Conservation (phyloP, 2,329 filamentous ascomycete genomes). For the Clarireedia hainanense region DNA sequence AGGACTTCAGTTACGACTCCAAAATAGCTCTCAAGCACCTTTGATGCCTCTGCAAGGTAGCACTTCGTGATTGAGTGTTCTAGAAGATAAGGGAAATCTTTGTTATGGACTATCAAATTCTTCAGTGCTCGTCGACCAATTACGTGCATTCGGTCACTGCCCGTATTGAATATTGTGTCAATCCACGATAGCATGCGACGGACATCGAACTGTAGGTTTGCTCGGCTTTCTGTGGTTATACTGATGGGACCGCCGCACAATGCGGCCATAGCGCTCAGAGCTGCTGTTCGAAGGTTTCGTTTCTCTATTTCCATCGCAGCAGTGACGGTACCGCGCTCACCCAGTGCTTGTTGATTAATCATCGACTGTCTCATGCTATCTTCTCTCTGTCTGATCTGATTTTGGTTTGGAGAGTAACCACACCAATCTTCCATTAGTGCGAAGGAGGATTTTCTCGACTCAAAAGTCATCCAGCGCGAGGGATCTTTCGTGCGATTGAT, state of each 20-base stretch:
- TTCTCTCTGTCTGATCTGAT: constrained; percentile 72
- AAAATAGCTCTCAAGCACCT: constrained; percentile 91
- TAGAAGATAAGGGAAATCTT: constrained; percentile 74
- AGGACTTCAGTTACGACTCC: constrained; percentile 84
- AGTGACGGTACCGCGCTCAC: constrained; percentile 69
- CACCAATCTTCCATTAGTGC: constrained; percentile 99
- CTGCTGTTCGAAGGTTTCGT: constrained; percentile 80
- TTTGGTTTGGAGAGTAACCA: constrained; percentile 87
- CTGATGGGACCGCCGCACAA: constrained; percentile 81
- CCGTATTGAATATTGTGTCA: constrained; percentile 85
- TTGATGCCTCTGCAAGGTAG: constrained; percentile 72
- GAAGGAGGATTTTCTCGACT: constrained; percentile 90
- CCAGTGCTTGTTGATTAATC: constrained; percentile 66
- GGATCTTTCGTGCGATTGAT: constrained; percentile 81
- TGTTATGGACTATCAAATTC: constrained; percentile 85
- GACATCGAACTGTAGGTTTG: constrained; percentile 85
- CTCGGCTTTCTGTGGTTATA: constrained; percentile 79
- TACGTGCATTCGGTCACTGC: constrained; percentile 83
- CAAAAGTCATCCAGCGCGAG: constrained; percentile 93
- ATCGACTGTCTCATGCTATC: constrained; percentile 81
- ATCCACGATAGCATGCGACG: constrained; percentile 92
- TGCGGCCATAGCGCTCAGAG: constrained; percentile 90
- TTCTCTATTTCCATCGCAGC: constrained; percentile 97
- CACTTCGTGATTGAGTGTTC: constrained; percentile 89
- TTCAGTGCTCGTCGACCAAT: constrained; percentile 83